phyloP scores from a whole-genome alignment of 306 rosid genomes.

The Medicago lupulina region DNA sequence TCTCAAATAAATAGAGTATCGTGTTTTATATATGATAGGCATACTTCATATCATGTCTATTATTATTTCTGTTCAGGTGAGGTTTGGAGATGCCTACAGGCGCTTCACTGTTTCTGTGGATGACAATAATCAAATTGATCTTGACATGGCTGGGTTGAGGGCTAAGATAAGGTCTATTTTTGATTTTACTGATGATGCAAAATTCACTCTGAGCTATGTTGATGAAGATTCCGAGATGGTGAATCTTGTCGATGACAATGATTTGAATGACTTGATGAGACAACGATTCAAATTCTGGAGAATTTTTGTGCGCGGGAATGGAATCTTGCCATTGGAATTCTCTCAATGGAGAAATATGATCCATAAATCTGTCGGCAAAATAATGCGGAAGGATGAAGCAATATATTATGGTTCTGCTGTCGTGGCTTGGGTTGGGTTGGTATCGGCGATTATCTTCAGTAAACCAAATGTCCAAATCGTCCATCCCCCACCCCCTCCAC shows the following conservation, averaged over 20 bases:
- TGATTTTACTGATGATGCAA: constrained; percentile 56
- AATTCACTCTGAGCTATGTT: constrained; percentile 63
- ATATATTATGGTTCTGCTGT: no score
- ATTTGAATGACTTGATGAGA: constrained; percentile 73
- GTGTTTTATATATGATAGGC: neutral
- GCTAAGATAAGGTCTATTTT: constrained; percentile 64
- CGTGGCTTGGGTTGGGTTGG: no score
- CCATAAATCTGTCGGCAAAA: no score
- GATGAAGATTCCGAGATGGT: constrained; percentile 96
- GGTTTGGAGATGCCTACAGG: constrained; percentile 70
- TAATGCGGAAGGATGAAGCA: no score
- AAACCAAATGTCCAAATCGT: no score
- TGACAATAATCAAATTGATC: constrained; percentile 58
- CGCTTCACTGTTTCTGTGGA: constrained; percentile 70
- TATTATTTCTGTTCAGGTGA: constrained; percentile 56
- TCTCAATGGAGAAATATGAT: no score
- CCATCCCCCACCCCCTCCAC: no score
- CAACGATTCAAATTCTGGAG: constrained; percentile 74
- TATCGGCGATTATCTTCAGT: no score
- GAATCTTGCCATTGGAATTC: no score
- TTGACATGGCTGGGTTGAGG: constrained; percentile 71
- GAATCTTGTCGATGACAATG: constrained; percentile 77
- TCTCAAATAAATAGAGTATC: no score
- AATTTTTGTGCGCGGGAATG: constrained; percentile 51
- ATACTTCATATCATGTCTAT: neutral